These are phyloP conservation scores for Aspergillus panamensis DNA, from an alignment of 495 filamentous ascomycete species.

Conservation along the genomic window DNA sequence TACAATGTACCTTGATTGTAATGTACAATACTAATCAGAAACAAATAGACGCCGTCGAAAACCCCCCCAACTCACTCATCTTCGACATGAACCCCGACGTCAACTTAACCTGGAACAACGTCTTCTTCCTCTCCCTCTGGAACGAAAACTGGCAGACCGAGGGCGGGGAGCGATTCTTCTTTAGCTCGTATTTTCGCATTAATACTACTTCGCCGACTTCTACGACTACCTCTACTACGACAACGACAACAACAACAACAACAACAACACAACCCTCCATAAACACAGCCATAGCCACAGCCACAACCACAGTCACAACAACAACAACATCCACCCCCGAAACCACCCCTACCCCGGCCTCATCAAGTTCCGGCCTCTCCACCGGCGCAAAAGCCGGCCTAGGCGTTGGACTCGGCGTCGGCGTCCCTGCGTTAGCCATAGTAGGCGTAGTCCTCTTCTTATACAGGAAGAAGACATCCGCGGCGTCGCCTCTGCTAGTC, in stretches of 20 bases:
- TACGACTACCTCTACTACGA: neutral
- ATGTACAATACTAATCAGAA: neutral
- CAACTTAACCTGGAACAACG: slow-evolving; percentile 17
- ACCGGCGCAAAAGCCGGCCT: slow-evolving; percentile 13
- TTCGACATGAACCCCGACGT: slow-evolving; percentile 15
- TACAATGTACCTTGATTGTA: neutral
- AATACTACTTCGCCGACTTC: slow-evolving; percentile 12
- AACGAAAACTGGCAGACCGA: slow-evolving; percentile 11
- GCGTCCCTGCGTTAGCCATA: slow-evolving; percentile 11
- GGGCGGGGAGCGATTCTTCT: slow-evolving; percentile 11
- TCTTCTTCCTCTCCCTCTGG: slow-evolving; percentile 19
- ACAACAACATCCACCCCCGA: neutral
- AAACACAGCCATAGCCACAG: too few relatives aligned
- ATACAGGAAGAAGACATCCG: neutral
- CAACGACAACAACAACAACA: neutral
- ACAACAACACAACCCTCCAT: neutral
- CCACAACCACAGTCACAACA: neutral
- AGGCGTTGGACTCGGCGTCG: slow-evolving; percentile 16
- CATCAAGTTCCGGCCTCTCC: slow-evolving; percentile 1
- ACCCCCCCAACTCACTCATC: slow-evolving; percentile 5
- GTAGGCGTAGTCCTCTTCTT: slow-evolving; percentile 10
- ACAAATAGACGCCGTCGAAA: slow-evolving; percentile 9
- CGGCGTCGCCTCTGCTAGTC: neutral
- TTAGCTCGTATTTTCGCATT: slow-evolving; percentile 14
- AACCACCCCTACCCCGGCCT: neutral